Evolutionary conservation across 345 rosid genomes (phyloP), one percentile per base, ranked within the genome.

Genomic region (Tarenaya hassleriana): DNA sequence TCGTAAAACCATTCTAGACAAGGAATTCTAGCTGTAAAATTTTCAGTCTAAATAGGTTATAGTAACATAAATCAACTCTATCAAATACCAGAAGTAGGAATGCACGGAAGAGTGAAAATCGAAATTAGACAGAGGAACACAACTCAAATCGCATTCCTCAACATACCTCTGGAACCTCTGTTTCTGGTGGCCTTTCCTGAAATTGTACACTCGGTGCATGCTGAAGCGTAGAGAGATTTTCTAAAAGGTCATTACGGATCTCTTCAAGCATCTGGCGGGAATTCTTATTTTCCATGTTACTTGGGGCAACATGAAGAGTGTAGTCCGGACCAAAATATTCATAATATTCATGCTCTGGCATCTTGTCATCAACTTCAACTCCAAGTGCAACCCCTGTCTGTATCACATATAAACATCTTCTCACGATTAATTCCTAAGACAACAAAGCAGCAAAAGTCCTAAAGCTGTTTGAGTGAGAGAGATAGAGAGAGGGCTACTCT

Each of bases 171-270:
- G 88, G 81, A 64, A 78, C 41, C 69, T 80, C 83, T 16, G 95
- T 76, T 51, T 85, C 90, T 48, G 96, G 95, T 24, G 76, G 84
- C 53, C 90, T 76, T 72, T 88, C 98, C 67, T 81, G 94, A 70
- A 92, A 92, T 46, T 70, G 96, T 21, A 88, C 86, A 71, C 98
- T 85, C 44, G 98, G 96, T 50, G 98, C 96, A 83, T 92, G 98
- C 74, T 75, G 90, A 66, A 92, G 90, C 71, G 56, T 92, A 41
- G 96, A 79, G 63, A 92, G 94, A 73, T 92, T 62, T 4, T 85
- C 94, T 20, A 92, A 95, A 61, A 92, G 88, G 70, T 81, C 83
- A 17, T 63, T 68, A 38, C 80, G 79, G 74, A 88, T 92, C 7
- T 85, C 94, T 40, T 92, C 96, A 19, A 92, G 85, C 57, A 76